phyloP scores from a whole-genome alignment of 306 rosid species.

The Inga oerstediana region DNA sequence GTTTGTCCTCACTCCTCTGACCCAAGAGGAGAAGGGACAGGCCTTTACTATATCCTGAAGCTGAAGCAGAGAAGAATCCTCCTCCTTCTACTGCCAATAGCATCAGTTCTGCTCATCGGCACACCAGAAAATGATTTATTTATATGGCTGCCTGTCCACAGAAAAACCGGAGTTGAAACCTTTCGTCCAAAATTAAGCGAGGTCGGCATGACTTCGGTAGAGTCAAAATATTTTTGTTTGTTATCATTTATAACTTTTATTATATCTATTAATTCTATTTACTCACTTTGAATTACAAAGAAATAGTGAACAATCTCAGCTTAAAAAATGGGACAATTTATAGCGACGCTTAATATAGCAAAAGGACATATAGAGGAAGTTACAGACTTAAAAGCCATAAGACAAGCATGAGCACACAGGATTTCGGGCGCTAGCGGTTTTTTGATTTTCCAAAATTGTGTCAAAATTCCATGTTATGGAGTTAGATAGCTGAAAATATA shows the following conservation, averaged over 20 bases:
- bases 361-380: slow-evolving; percentile 33
- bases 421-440: slow-evolving; percentile 17
- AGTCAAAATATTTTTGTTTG: slow-evolving; percentile 16
- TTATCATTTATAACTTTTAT: not conserved
- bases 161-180: slow-evolving; percentile 52
- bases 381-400: slow-evolving; percentile 23
- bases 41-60: slow-evolving; percentile 97
- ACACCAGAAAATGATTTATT: slow-evolving; percentile 50
- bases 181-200: slow-evolving; percentile 36
- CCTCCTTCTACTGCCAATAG: slow-evolving; percentile 98
- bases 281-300: slow-evolving; percentile 11
- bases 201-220: slow-evolving; percentile 30
- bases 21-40: slow-evolving; percentile 94
- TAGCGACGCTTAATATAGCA: not conserved
- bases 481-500: not conserved
- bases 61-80: slow-evolving; percentile 97
- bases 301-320: slow-evolving; percentile 24
- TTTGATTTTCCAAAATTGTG: slow-evolving; percentile 13
- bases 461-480: not conserved
- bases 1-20: slow-evolving; percentile 85
- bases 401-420: slow-evolving; percentile 21
- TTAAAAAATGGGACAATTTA: slow-evolving; percentile 20
- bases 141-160: slow-evolving; percentile 42
- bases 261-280: slow-evolving; percentile 19
- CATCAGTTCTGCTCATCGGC: slow-evolving; percentile 96